A percentile compares a stretch with the other conserved stretches of the same genome.
Evolutionary conservation across 495 filamentous ascomycete genomes (phyloP).

Genomic region (Xylaria cubensis): DNA sequence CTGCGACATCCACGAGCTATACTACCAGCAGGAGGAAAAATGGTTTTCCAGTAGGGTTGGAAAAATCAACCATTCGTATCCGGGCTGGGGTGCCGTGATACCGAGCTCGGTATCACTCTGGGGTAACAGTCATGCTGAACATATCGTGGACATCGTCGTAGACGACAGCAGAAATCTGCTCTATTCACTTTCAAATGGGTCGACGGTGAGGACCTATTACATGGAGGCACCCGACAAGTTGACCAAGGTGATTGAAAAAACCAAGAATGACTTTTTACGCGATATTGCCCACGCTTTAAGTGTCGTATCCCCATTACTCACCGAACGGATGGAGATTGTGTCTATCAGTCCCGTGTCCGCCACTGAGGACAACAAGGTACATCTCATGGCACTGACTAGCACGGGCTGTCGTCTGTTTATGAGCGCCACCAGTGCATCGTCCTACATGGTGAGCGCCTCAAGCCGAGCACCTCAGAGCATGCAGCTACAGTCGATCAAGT

Average conservation of each 20-base stretch:
- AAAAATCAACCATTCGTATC: constrained; percentile 84
- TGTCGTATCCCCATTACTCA: constrained; percentile 66
- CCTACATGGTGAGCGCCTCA: constrained; percentile 66
- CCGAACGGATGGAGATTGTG: constrained; percentile 71
- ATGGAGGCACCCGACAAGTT: constrained; percentile 64
- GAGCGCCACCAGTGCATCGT: constrained; percentile 82
- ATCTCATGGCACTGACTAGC: constrained; percentile 88
- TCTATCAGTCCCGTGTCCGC: constrained; percentile 84
- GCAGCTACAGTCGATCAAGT: constrained; percentile 94
- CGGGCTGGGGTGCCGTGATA: constrained; percentile 73
- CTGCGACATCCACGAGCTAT: constrained; percentile 88
- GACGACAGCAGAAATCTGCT: constrained; percentile 88
- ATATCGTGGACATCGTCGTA: constrained; percentile 76
- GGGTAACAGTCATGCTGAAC: constrained; percentile 54
- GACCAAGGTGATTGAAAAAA: constrained; percentile 62
- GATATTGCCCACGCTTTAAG: constrained; percentile 82
- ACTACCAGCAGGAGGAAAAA: constrained; percentile 93
- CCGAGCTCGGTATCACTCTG: constrained; percentile 56
- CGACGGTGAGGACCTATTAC: constrained; percentile 86
- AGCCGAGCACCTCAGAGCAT: constrained; percentile 85
- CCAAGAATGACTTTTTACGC: constrained; percentile 57
- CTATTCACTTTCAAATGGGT: constrained; percentile 86
- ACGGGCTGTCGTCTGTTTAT: constrained; percentile 91
- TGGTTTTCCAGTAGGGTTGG: constrained; percentile 88
- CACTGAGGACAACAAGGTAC: constrained; percentile 80